Evolutionary conservation across 2,329 filamentous ascomycete genomes (phyloP).

Genomic region (Claviceps pazoutovae): DNA sequence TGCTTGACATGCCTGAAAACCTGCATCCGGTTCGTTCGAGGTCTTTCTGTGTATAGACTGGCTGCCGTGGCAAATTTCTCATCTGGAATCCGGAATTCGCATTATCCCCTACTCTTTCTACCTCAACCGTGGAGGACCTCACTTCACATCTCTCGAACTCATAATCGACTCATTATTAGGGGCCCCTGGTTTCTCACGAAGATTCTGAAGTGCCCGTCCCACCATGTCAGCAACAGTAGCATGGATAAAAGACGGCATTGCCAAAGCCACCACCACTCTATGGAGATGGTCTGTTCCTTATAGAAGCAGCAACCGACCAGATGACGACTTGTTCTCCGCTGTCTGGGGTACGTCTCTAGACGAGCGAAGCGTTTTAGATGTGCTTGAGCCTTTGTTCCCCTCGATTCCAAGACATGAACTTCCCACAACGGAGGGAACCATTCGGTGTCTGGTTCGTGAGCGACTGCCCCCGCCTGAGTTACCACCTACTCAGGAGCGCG

Average conservation of each 20-base stretch:
- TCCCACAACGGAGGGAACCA: slow-evolving; percentile 6
- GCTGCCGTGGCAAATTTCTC: too few species aligned
- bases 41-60: not conserved
- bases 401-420: slow-evolving; percentile 3
- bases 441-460: slow-evolving; percentile 6
- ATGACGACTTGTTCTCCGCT: slow-evolving; percentile 6
- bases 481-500: not conserved
- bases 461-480: not conserved
- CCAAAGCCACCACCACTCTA: not conserved
- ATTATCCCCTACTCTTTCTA: not conserved
- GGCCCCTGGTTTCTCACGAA: not conserved
- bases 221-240: not conserved
- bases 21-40: not conserved
- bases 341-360: slow-evolving; percentile 6
- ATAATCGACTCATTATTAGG: too few species aligned
- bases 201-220: not conserved
- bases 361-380: not conserved
- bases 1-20: not conserved
- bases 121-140: not conserved
- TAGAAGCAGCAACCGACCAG: slow-evolving; percentile 8
- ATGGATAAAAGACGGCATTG: not conserved
- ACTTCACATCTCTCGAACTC: not conserved
- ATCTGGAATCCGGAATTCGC: not conserved
- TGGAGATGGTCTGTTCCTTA: slow-evolving; percentile 11
- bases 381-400: slow-evolving; percentile 4